These are phyloP conservation scores for Aspergillus sclerotioniger DNA, from an alignment of 495 filamentous ascomycete genomes.

Conservation along the genomic window DNA sequence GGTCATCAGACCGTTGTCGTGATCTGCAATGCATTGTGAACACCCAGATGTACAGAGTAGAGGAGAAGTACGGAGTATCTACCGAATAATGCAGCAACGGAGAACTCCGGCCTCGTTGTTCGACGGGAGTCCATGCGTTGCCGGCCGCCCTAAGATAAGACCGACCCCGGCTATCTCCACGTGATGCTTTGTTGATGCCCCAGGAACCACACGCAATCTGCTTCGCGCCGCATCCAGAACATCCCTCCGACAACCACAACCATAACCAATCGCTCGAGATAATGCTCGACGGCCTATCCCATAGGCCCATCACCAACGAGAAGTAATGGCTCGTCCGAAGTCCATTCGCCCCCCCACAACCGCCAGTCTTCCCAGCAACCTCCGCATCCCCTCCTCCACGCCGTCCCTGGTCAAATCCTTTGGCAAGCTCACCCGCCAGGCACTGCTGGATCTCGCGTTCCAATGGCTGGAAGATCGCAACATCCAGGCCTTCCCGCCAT, in stretches of 20 bases:
- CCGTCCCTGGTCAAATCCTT: slow-evolving; percentile 64
- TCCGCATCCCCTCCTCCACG: slow-evolving; percentile 63
- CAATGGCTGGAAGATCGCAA: slow-evolving; percentile 71
- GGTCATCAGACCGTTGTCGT: background rate
- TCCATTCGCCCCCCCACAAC: slow-evolving; percentile 45
- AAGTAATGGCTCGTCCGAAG: slow-evolving; percentile 43
- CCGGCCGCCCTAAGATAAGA: background rate
- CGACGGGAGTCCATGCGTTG: background rate
- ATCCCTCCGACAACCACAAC: background rate
- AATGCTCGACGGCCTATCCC: background rate
- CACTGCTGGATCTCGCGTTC: slow-evolving; percentile 65
- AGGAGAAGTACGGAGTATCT: background rate
- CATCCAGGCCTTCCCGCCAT: slow-evolving; percentile 49
- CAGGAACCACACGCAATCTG: background rate
- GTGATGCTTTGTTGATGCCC: slow-evolving; percentile 7
- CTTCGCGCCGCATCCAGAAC: background rate
- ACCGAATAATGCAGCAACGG: too few species aligned
- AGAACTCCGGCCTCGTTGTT: too few species aligned
- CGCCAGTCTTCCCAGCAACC: slow-evolving; percentile 49
- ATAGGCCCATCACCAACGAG: background rate
- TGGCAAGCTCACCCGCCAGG: slow-evolving; percentile 63
- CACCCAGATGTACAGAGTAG: background rate
- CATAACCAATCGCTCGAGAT: background rate
- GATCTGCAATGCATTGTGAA: background rate
- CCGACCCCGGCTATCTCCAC: slow-evolving; percentile 4